A percentile compares a stretch with the other conserved stretches of the same genome.
Conservation (phyloP, 208 protist species). For the Eutreptiella sp. region DNA sequence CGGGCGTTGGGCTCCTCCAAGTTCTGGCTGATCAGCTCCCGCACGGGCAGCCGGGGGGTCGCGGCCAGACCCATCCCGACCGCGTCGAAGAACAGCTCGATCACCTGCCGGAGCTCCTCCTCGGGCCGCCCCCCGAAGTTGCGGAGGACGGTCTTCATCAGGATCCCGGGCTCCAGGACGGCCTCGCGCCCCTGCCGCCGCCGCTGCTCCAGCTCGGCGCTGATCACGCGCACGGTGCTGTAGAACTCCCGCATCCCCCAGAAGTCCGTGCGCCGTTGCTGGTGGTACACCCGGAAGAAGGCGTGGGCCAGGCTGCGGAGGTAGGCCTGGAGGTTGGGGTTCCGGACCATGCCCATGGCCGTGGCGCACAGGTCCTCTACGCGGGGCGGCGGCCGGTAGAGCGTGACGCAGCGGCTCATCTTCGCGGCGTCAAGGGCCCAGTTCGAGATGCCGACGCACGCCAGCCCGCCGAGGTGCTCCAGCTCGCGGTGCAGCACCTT, state of each 20-base stretch:
- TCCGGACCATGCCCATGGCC: constrained; percentile 26
- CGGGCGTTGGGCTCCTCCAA: no score
- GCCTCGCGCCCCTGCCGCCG: no score
- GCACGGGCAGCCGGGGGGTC: no score
- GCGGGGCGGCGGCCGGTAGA: constrained; percentile 8
- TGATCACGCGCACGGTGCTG: constrained; percentile 19
- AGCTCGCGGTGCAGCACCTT: constrained; percentile 70
- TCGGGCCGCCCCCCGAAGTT: no score
- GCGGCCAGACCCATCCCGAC: no score
- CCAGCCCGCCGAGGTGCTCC: constrained; percentile 27
- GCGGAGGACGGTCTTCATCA: no score
- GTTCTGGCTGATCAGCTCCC: no score
- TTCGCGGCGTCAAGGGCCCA: constrained; percentile 66
- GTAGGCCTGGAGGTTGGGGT: no score
- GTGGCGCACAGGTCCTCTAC: constrained; percentile 14
- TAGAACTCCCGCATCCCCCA: constrained; percentile 58
- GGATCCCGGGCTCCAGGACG: no score
- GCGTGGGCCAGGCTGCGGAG: constrained; percentile 1
- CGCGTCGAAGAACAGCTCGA: no score
- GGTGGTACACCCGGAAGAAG: constrained; percentile 28
- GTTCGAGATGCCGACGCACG: constrained; percentile 67
- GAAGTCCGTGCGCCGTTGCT: constrained; percentile 38
- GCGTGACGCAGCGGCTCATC: constrained; percentile 48
- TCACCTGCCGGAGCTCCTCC: no score
- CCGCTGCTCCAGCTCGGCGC: background rate